Evolutionary conservation across 257 asterid genomes (phyloP), one percentile per base, ranked within the genome.

Genomic region (Vinca minor): DNA sequence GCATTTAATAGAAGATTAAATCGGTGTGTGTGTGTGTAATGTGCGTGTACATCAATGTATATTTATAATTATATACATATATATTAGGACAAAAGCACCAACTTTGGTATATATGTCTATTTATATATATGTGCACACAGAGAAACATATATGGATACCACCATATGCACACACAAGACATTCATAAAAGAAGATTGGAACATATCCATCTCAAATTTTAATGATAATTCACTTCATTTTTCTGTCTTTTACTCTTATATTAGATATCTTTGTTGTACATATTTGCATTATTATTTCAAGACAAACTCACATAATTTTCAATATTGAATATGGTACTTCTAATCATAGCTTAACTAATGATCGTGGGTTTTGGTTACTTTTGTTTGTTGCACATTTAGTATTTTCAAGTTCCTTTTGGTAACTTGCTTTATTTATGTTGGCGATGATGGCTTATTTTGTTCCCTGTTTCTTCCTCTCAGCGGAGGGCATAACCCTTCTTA

Each of bases 401-500:
- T 34, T 53, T 10, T 53, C 4, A 34, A 34, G 38, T 34, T 53
- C 59, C 36, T 53, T 8, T 7, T 15, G 13, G 41, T 55, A n/a
- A 55, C 23, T 29, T 44, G 49, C 17, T 44, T 46, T 15, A 29
- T 31, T 55, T 18, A 31, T 55, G 3, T 55, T 55, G 14, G 61
- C 5, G 3, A 29, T 55, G 41, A 55, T 15, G 41, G 20, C 11
- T 8, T 28, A 18, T 54, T 5, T 54, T 54, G 14, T 29, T 0
- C 12, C 44, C n/a, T 50, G 5, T 18, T 50, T 2, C 68, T 57
- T 79, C n/a, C n/a, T n/a, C 70, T 75, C 89, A 92, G 98, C 29
- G 98, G 98, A 66, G 98, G 96, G 62, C 96, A 92, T 78, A 92
- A 85, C 73, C 93, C 98, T 66, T 92, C 96, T 48, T 92, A 85